Evolutionary conservation across 805 yeast species (phyloP).

Genomic region (Pichia ethanolica): DNA sequence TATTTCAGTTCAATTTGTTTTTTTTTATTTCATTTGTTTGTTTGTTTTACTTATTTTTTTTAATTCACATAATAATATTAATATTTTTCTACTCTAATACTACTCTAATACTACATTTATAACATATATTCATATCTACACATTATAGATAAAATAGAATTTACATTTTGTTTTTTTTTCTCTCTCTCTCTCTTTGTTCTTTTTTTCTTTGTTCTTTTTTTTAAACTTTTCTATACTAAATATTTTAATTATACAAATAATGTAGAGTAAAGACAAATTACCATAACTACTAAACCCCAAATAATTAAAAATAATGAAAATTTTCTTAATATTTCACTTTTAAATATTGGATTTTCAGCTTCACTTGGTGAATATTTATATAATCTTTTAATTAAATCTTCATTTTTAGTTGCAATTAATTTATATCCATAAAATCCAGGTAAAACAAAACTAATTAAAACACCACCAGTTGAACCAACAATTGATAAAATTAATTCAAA

Average conservation of each 20-base stretch:
- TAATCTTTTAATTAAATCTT: slow-evolving; percentile 10
- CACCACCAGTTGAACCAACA: slow-evolving; percentile 81
- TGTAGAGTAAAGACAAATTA: slow-evolving; percentile 45
- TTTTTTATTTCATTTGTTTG: no score
- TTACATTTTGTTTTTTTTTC: neutral
- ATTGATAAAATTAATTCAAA: slow-evolving; percentile 64
- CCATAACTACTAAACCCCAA: slow-evolving; percentile 52
- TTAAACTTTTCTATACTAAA: neutral
- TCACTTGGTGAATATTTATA: slow-evolving; percentile 18
- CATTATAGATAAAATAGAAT: no score
- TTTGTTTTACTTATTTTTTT: neutral
- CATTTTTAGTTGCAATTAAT: slow-evolving; percentile 32
- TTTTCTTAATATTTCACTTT: slow-evolving; percentile 13
- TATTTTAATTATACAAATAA: slow-evolving; percentile 28
- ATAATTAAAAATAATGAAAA: slow-evolving; percentile 35
- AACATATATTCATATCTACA: no score
- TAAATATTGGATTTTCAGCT: slow-evolving; percentile 17
- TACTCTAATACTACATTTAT: no score
- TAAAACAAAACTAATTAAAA: slow-evolving; percentile 66
- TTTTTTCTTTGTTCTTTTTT: neutral
- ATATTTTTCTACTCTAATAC: no score
- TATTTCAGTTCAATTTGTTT: no score
- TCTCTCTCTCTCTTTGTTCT: no score
- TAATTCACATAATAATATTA: no score
- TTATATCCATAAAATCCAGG: slow-evolving; percentile 74